A percentile compares a stretch with the other conserved stretches of the same genome.
phyloP scores from a whole-genome alignment of 768 basidiomycete species.

The Boletus subcaerulescens region DNA sequence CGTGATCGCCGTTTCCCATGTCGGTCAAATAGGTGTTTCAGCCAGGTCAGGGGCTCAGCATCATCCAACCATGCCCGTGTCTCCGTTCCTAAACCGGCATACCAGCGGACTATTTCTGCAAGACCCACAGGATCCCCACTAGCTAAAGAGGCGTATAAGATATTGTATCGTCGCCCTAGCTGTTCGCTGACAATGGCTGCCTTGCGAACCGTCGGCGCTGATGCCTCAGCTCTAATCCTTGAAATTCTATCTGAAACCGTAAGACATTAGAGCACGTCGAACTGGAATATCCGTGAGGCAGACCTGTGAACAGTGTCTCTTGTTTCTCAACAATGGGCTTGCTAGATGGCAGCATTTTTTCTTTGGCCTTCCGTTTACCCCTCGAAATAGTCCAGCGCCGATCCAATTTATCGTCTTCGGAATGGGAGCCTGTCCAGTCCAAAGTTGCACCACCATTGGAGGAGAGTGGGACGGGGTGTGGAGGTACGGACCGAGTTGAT shows the following conservation, averaged over 20 bases:
- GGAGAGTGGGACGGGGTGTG: slow-evolving; percentile 69
- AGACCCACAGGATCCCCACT: slow-evolving; percentile 40
- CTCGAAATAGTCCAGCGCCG: slow-evolving; percentile 58
- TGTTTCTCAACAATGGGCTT: slow-evolving; percentile 54
- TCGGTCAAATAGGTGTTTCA: slow-evolving; percentile 60
- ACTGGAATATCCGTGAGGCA: slow-evolving; percentile 8
- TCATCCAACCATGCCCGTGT: slow-evolving; percentile 54
- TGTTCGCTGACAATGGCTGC: slow-evolving; percentile 65
- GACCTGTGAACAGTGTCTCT: slow-evolving; percentile 56
- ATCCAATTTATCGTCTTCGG: slow-evolving; percentile 57
- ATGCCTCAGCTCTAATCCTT: slow-evolving; percentile 47
- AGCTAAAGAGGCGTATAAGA: slow-evolving; percentile 44
- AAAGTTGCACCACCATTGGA: slow-evolving; percentile 66
- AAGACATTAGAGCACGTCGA: not conserved
- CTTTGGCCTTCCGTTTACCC: slow-evolving; percentile 56
- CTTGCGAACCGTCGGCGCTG: slow-evolving; percentile 57
- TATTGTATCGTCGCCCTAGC: slow-evolving; percentile 58
- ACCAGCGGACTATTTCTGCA: slow-evolving; percentile 57
- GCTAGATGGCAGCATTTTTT: slow-evolving; percentile 41
- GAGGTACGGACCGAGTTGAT: slow-evolving; percentile 44
- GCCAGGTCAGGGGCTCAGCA: slow-evolving; percentile 71
- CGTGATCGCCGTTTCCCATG: slow-evolving; percentile 42
- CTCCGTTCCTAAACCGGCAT: slow-evolving; percentile 45
- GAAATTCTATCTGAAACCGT: slow-evolving; percentile 51
- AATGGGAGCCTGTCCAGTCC: slow-evolving; percentile 64